A percentile compares a stretch with the other conserved stretches of the same genome.
Conservation (phyloP, 306 rosid genomes). For the Hippophae gyantsensis region DNA sequence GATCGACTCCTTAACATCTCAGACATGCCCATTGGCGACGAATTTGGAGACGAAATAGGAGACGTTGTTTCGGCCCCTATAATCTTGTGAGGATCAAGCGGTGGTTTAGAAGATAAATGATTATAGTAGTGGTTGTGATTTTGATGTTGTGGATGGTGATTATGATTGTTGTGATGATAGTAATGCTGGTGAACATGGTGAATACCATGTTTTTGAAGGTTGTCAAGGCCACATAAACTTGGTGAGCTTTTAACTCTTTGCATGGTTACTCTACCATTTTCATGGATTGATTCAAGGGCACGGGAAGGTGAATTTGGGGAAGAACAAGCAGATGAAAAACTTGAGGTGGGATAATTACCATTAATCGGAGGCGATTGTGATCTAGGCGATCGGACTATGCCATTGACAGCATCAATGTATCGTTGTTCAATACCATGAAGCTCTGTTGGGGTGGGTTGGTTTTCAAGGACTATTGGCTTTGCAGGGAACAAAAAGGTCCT, state of each 20-base stretch:
- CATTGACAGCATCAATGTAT: conserved; percentile 66
- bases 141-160: conserved; percentile 9
- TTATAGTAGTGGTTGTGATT: background rate
- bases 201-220: conserved; percentile 5
- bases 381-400: conserved; percentile 26
- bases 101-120: conserved; percentile 14
- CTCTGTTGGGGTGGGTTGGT: conserved; percentile 21
- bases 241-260: conserved; percentile 67
- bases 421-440: conserved; percentile 49
- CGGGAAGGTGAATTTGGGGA: conserved; percentile 69
- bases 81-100: conserved; percentile 19
- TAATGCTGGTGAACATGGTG: conserved; percentile 16
- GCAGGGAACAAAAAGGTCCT: conserved; percentile 56
- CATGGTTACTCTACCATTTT: conserved; percentile 16
- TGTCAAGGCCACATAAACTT: conserved; percentile 29
- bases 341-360: conserved; percentile 9
- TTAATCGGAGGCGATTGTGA: conserved; percentile 8
- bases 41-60: no score
- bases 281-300: conserved; percentile 18
- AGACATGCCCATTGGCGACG: background rate
- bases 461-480: conserved; percentile 27
- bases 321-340: conserved; percentile 41
- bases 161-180: conserved; percentile 5
- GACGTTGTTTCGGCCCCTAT: conserved; percentile 8
- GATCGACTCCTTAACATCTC: background rate